Base-by-base conservation (phyloP, 2,329 filamentous ascomycete species). In the Diplodia mutila region DNA sequence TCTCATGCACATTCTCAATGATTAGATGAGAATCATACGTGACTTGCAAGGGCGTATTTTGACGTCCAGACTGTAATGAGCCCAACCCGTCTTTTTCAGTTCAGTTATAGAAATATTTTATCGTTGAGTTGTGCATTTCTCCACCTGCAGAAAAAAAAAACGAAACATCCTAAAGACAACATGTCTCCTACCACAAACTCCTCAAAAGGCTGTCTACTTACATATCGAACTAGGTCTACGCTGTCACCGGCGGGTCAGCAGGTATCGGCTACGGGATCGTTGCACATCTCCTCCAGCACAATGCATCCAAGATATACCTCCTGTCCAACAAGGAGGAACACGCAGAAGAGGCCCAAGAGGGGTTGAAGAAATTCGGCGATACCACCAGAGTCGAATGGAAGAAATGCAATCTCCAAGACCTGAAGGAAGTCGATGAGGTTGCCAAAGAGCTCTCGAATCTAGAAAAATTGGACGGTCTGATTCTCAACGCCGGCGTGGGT, bases 211-310 rank as follows among this genome's bases (percentile, higher is more conserved):
- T 16, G 1, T 1, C 1, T 23, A 46, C 59, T 69, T 14, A 67
- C 27, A 21, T 7, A 12, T 7, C 37, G 21, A 16, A 34, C 2
- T 32, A 82, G 77, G 75, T 82, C 21, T 85, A 80, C 64, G 75
- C 84, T 21, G 80, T 85, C 16, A 84, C 82, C 0, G 81, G 82
- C n/a, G 82, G 82, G 25, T 81, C 78, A 23, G 80, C 82, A n/a
- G 83, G 82, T 23, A 84, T 85, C 37, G 83, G 83, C 18, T 85
- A 80, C 68, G 83, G 83, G 27, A 85, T 85, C 54, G 78, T 81
- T 32, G 82, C 84, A 8, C 84, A 86, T 69, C 74, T 85, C n/a
- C 79, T 86, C 3, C 81, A 85, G 71, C 82, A 85, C 72, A 82
- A 81, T 54, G 76, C 80, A 1, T 73, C 75, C 4, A 83, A 80